A percentile compares a stretch with the other conserved stretches of the same genome.
These are phyloP conservation scores for Pythium phragmitis DNA, from an alignment of 352 stramenopile species.

Conservation along the genomic window DNA sequence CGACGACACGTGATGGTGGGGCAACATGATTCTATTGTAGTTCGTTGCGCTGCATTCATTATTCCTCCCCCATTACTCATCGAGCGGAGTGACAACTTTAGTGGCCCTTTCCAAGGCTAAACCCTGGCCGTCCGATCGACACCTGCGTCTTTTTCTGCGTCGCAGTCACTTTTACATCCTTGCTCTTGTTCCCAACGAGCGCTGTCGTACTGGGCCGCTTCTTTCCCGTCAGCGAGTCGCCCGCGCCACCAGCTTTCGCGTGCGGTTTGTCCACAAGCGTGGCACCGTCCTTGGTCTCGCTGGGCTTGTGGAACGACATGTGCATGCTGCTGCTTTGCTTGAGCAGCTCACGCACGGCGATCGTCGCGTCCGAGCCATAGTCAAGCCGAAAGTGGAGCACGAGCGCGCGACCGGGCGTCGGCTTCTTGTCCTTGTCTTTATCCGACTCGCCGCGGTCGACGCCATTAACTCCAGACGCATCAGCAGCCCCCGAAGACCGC, in stretches of 20 bases:
- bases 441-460: background rate
- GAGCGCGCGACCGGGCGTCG: slow-evolving; percentile 17
- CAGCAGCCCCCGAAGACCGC: background rate
- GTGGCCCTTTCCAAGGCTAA: slow-evolving; percentile 77
- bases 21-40: background rate
- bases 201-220: slow-evolving; percentile 30
- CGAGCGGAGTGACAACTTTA: background rate
- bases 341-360: slow-evolving; percentile 95
- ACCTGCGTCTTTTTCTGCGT: slow-evolving; percentile 76
- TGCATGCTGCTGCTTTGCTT: slow-evolving; percentile 90
- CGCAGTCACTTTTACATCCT: slow-evolving; percentile 48
- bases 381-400: slow-evolving; percentile 59
- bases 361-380: slow-evolving; percentile 92
- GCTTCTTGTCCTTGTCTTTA: slow-evolving; percentile 7
- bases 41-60: background rate
- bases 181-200: slow-evolving; percentile 23
- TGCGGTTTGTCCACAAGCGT: background rate
- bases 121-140: slow-evolving; percentile 73
- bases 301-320: slow-evolving; percentile 53
- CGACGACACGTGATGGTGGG: background rate
- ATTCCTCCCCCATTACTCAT: background rate
- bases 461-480: background rate
- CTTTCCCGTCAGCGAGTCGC: slow-evolving; percentile 18
- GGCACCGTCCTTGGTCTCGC: slow-evolving; percentile 26
- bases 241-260: slow-evolving; percentile 1